Conservation (phyloP, 352 stramenopile genomes). For the Globisporangium abappressorium region DNA sequence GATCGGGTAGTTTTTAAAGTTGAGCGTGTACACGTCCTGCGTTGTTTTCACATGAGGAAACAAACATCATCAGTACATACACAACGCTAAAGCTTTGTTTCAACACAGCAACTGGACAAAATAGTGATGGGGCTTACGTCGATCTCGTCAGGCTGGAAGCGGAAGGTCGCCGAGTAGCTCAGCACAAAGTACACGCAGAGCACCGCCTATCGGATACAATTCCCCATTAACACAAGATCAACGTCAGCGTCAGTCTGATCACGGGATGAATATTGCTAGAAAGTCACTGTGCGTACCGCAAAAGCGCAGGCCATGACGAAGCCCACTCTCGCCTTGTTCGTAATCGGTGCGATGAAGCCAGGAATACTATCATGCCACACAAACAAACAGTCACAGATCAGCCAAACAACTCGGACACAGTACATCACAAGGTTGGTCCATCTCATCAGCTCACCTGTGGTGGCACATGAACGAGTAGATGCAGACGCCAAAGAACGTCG, state of each 20-base stretch:
- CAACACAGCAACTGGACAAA: background rate
- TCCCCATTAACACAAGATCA: background rate
- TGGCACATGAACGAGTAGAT: constrained; percentile 92
- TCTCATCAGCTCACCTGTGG: constrained; percentile 52
- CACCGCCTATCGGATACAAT: constrained; percentile 43
- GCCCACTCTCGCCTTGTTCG: constrained; percentile 74
- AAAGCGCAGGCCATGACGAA: constrained; percentile 63
- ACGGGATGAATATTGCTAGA: background rate
- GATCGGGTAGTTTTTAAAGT: constrained; percentile 82
- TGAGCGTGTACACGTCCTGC: constrained; percentile 88
- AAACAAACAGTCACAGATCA: constrained; percentile 5
- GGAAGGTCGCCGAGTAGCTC: constrained; percentile 73
- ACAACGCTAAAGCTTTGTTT: no score
- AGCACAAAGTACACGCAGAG: constrained; percentile 79
- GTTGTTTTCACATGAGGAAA: constrained; percentile 1
- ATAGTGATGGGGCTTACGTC: constrained; percentile 36
- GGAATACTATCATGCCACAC: constrained; percentile 47
- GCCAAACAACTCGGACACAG: background rate
- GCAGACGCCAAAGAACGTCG: constrained; percentile 84
- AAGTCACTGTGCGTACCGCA: constrained; percentile 36
- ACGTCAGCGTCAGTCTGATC: background rate
- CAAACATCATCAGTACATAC: constrained; percentile 1
- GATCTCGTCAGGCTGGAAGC: constrained; percentile 75
- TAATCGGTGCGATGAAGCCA: constrained; percentile 78
- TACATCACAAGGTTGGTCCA: background rate